Evolutionary conservation across 306 rosid genomes (phyloP).

Genomic region (Lathyrus aphaca): DNA sequence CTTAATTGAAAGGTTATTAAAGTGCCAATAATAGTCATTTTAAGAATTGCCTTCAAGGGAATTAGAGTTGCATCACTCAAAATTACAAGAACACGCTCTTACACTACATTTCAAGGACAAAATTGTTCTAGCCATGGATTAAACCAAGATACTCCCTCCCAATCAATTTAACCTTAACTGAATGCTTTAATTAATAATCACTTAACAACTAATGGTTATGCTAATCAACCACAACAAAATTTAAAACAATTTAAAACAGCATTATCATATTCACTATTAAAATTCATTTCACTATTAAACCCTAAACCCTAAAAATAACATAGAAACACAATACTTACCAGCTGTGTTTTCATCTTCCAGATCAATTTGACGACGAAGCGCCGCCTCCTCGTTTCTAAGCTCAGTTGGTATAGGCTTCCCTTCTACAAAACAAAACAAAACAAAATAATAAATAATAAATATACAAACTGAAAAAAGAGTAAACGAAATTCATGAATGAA

Average conservation of each 20-base stretch:
- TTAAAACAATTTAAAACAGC: neutral
- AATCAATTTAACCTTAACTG: neutral
- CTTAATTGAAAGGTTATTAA: neutral
- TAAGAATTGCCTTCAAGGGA: neutral
- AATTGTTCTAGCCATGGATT: slow-evolving; percentile 4
- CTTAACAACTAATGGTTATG: neutral
- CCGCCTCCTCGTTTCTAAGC: slow-evolving; percentile 85
- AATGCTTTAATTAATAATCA: neutral
- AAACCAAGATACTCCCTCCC: neutral
- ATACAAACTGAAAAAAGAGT: neutral
- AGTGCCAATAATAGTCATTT: neutral
- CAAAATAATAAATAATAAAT: neutral
- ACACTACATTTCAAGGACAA: neutral
- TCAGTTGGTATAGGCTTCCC: slow-evolving; percentile 93
- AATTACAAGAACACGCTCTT: neutral
- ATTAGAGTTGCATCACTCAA: neutral
- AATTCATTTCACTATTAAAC: too few relatives aligned
- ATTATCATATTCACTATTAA: neutral
- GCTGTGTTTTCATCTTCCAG: slow-evolving; percentile 81
- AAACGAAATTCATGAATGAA: neutral
- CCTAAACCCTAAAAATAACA: neutral
- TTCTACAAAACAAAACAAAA: slow-evolving; percentile 49
- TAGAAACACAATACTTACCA: slow-evolving; percentile 56
- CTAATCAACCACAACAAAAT: neutral
- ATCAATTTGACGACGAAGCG: slow-evolving; percentile 81